Evolutionary conservation across 345 rosid genomes (phyloP), one percentile per base, ranked within the genome.

Genomic region (Euclidium syriacum): DNA sequence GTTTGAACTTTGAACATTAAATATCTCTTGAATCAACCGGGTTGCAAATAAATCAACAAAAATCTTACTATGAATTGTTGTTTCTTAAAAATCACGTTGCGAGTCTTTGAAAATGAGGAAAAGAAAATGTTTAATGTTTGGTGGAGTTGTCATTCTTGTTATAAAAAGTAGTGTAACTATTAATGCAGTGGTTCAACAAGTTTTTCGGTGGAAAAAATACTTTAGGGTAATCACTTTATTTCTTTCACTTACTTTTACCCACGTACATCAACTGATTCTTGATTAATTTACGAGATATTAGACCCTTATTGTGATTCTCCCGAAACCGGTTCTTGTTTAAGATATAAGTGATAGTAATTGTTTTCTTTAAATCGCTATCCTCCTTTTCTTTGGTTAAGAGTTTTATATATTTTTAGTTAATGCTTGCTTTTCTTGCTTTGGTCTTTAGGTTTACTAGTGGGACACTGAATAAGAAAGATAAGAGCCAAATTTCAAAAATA

Each of bases 371-470:
- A 48, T 71, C 70, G 44, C 43, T 49, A 39, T 59, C 64, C 29
- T 40, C 47, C 18, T 55, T 70, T 63, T 40, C 22, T 55, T 42
- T 54, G 42, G 50, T 55, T 54, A 16, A 42, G 15, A 27, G 3
- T 42, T 55, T 47, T 63, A 30, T 62, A 35, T 53, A 10, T 9
- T 54, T 38, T 55, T 54, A 55, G 58, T 49, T 71, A 35, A 64
- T 55, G 64, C 25, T 48, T 71, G 39, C 64, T 71, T 71, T 71
- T 71, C 44, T 38, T 38, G 39, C 39, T 39, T 71, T 64, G 65
- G 25, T 63, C 70, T 49, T 71, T 71, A 71, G 70, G 65, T 55
- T 62, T 39, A 54, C 26, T 48, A 56, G 64, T 55, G 70, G 75
- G 75, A 40, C 75, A 71, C 35, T 62, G 46, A 62, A 55, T 38